phyloP scores from a whole-genome alignment of 768 basidiomycete species.

The Auriculariales sp. region DNA sequence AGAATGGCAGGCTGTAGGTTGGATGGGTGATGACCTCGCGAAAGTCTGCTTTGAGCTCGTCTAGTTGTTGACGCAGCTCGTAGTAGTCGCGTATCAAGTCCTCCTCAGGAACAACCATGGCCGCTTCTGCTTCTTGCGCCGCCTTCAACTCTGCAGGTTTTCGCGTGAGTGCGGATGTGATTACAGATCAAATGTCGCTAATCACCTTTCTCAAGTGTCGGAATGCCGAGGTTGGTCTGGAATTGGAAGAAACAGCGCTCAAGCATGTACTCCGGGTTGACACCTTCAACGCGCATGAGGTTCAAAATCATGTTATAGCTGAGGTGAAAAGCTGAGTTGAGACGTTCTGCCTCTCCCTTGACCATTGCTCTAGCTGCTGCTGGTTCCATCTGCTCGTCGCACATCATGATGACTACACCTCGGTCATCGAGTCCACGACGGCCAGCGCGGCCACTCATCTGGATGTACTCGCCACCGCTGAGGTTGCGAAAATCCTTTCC shows the following conservation, averaged over 20 bases:
- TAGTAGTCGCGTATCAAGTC: conserved; percentile 78
- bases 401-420: conserved; percentile 99
- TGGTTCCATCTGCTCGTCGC: conserved; percentile 94
- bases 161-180: not conserved
- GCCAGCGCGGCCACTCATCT: conserved; percentile 98
- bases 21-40: conserved; percentile 89
- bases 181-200: conserved; percentile 5
- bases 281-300: conserved; percentile 94
- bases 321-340: conserved; percentile 96
- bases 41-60: conserved; percentile 80
- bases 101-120: conserved; percentile 72
- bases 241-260: conserved; percentile 98
- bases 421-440: conserved; percentile 93
- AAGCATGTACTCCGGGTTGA: conserved; percentile 97
- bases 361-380: conserved; percentile 88
- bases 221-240: conserved; percentile 88
- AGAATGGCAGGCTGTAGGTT: conserved; percentile 84
- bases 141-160: conserved; percentile 49
- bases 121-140: conserved; percentile 52
- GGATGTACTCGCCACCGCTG: conserved; percentile 93
- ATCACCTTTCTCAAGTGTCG: conserved; percentile 68
- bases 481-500: conserved; percentile 88
- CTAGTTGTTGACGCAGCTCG: conserved; percentile 82
- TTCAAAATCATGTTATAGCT: conserved; percentile 99
- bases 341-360: conserved; percentile 90